phyloP scores from a whole-genome alignment of 257 asterid genomes.

The Solanum piurae region DNA sequence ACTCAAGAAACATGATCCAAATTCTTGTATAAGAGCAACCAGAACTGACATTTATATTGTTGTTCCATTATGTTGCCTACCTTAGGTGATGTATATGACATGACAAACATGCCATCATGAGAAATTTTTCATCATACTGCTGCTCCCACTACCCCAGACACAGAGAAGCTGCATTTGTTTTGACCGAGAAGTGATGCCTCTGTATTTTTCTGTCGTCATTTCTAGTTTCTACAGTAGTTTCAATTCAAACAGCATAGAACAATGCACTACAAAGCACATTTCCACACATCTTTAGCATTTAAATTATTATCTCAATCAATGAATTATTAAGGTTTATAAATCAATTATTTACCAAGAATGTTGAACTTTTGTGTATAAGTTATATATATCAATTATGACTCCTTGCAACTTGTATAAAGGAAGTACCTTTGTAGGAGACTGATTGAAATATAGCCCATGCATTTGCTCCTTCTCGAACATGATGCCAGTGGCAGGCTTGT shows the following conservation, averaged over 20 bases:
- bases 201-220: background rate
- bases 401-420: background rate
- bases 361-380: background rate
- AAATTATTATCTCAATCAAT: background rate
- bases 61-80: background rate
- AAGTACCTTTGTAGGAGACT: conserved; percentile 79
- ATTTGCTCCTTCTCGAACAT: conserved; percentile 87
- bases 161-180: background rate
- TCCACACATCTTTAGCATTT: background rate
- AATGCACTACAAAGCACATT: background rate
- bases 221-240: background rate
- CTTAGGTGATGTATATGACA: background rate
- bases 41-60: background rate
- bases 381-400: background rate
- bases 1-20: background rate
- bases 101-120: background rate
- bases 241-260: background rate
- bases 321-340: background rate
- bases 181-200: background rate
- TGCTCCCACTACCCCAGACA: background rate
- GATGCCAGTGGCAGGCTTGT: conserved; percentile 90
- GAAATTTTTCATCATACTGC: background rate
- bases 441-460: conserved; percentile 87
- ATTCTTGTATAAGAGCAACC: background rate
- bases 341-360: background rate